Evolutionary conservation across 345 rosid genomes (phyloP).

Genomic region (Rhodamnia argentea): DNA sequence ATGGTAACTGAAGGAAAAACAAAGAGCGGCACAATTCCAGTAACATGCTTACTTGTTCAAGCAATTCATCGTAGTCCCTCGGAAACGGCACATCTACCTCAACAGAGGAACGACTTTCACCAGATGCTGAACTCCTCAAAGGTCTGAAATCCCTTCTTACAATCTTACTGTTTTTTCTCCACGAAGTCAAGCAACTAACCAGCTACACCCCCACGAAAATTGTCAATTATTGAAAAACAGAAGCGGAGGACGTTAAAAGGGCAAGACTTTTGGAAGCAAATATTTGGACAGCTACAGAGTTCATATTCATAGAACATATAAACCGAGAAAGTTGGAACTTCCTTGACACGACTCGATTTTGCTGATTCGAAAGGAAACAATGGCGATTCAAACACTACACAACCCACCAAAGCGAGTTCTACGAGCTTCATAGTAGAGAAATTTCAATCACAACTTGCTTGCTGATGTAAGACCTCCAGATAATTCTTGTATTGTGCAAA

Average conservation of each 20-base stretch:
- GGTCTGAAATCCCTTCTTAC: constrained; percentile 7
- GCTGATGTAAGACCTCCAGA: not conserved
- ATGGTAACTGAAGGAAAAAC: not conserved
- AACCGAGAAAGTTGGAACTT: not conserved
- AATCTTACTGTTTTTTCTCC: not conserved
- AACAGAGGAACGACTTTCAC: constrained; percentile 21
- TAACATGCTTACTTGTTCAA: constrained; percentile 49
- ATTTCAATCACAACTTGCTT: not conserved
- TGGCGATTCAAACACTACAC: not conserved
- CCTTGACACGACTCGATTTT: not conserved
- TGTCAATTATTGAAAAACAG: not conserved
- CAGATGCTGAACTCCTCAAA: constrained; percentile 16
- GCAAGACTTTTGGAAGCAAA: not conserved
- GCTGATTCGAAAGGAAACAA: not conserved
- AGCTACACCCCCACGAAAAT: not conserved
- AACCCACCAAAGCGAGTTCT: fast-evolving
- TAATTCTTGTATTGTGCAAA: not conserved
- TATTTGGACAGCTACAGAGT: not conserved
- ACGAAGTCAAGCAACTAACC: not conserved
- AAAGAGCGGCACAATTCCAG: not conserved
- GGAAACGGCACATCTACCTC: constrained; percentile 60
- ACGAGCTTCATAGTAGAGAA: not conserved
- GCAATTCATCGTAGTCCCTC: constrained; percentile 50
- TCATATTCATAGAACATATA: not conserved
- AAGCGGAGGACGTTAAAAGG: not conserved